Base-by-base conservation (phyloP, 2,329 filamentous ascomycete species). In the Bimuria novae-zelandiae region DNA sequence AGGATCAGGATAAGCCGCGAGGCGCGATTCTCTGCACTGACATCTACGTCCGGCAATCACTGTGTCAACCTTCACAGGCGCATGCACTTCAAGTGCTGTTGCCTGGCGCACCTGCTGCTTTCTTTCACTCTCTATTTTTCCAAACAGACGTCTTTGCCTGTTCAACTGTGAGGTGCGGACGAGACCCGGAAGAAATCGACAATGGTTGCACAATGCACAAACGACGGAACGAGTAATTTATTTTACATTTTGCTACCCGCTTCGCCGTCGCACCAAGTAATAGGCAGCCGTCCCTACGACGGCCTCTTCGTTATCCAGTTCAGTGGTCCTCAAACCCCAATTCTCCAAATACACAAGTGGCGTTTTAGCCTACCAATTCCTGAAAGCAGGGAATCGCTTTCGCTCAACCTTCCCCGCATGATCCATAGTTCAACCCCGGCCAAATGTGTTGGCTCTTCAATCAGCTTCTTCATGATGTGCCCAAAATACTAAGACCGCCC, bases 401-500 rank as follows among this genome's bases (percentile, higher is more conserved):
- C 48, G 29, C 30, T 12, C 11, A 27, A 44, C 17, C 27, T 44
- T 44, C 43, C 50, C 50, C 43, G 35, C 39, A 32, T 25, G 7
- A 49, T 16, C 51, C n/a, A n/a, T n/a, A 40, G 3, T 11, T 16
- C 22, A 5, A 22, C 23, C 10, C 8, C 21, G 11, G 30, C 19
- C 36, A 25, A 21, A 25, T 11, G 7, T 47, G 22, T 11, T 29
- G 16, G 33, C 30, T 29, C 16, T 21, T 21, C 17, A 4, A 3
- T 33, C 30, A 22, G n/a, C 19, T 10, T 43, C 49, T 32, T 52
- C 52, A 68, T 41, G 63, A 60, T 46, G 65, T 59, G 45, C 82
- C 81, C 59, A 96, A 77, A 59, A 94, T 82, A 54, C 84, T 90
- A 48, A 97, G 75, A 40, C 86, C 83, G 14, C 93, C 93, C 44